Base-by-base conservation (phyloP, 371 early-diverging fungal species). In the Zopfochytrium polystomum region DNA sequence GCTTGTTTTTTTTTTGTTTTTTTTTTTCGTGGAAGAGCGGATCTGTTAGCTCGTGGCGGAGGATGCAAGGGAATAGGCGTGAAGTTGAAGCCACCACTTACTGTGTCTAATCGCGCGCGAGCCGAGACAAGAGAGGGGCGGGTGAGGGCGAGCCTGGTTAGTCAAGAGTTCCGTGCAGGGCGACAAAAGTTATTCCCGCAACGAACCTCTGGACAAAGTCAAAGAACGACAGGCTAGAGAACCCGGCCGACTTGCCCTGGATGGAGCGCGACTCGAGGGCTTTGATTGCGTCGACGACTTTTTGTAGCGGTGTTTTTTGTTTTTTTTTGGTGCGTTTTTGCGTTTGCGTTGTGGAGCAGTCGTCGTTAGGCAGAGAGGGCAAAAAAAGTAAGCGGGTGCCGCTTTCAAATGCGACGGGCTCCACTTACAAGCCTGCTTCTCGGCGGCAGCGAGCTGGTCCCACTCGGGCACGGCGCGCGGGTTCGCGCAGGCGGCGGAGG, bases 101-200 rank as follows among this genome's bases (percentile, higher is more conserved):
- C 35, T 50, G 31, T 62, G 62, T 13, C n/a, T n/a, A n/a, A n/a
- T n/a, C n/a, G 62, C 55, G 49, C 55, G 49, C 20, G 5, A 31
- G 11, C 55, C 62, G 29, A 31, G 33, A 15, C 9, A 29, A 4
- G 47, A 26, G 25, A 48, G 60, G 23, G 54, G 33, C 33, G n/a
- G 22, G 52, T n/a, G 18, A 20, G 9, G 32, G 32, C 48, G 9
- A 18, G 23, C 23, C 9, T n/a, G 48, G 48, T n/a, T 11, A 23
- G 9, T 30, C 27, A 13, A 7, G 31, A 13, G 27, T 29, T 51
- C 42, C 11, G n/a, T n/a, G n/a, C n/a, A n/a, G n/a, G n/a, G n/a
- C n/a, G n/a, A n/a, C n/a, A n/a, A n/a, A n/a, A n/a, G n/a, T n/a
- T n/a, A n/a, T n/a, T n/a, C n/a, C 42, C n/a, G 9, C 9, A 38